Percentiles rank a stretch among this genome's conserved stretches.
Evolutionary conservation across 176 grass and related monocot genomes (phyloP).

Genomic region (Luzula sylvatica): DNA sequence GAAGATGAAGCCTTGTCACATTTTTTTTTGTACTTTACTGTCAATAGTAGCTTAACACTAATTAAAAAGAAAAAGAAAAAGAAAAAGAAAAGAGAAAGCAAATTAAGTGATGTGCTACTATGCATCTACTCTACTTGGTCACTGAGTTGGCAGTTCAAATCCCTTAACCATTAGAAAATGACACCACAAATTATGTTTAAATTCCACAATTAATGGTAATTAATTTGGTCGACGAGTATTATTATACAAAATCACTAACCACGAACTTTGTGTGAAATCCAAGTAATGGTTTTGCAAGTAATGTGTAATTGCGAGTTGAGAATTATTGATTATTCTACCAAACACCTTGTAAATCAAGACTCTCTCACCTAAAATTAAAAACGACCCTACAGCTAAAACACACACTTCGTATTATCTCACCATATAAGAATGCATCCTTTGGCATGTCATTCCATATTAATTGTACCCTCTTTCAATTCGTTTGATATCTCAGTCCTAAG

Average conservation of each 20-base stretch:
- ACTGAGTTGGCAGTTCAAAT: slow-evolving; percentile 18
- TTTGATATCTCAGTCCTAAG: background rate
- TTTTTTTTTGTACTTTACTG: no score
- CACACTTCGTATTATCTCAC: slow-evolving; percentile 5
- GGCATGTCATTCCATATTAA: slow-evolving; percentile 17
- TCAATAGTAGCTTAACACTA: no score
- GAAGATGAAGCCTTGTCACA: no score
- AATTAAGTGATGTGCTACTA: no score
- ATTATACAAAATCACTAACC: background rate
- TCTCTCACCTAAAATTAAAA: slow-evolving; percentile 60
- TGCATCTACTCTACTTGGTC: background rate
- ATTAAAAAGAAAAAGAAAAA: no score
- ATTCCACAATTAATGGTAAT: background rate
- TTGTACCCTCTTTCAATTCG: background rate
- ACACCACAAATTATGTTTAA: background rate
- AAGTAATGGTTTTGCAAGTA: slow-evolving; percentile 26
- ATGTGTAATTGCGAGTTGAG: background rate
- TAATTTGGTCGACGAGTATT: background rate
- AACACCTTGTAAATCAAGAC: slow-evolving; percentile 46
- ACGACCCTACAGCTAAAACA: slow-evolving; percentile 62
- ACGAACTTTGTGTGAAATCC: slow-evolving; percentile 41
- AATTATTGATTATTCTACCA: slow-evolving; percentile 31
- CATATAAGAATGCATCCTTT: background rate
- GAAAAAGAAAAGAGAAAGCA: no score
- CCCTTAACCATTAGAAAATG: slow-evolving; percentile 21